Base-by-base conservation (phyloP, 768 basidiomycete genomes). In the Sporobolomyces roseus region DNA sequence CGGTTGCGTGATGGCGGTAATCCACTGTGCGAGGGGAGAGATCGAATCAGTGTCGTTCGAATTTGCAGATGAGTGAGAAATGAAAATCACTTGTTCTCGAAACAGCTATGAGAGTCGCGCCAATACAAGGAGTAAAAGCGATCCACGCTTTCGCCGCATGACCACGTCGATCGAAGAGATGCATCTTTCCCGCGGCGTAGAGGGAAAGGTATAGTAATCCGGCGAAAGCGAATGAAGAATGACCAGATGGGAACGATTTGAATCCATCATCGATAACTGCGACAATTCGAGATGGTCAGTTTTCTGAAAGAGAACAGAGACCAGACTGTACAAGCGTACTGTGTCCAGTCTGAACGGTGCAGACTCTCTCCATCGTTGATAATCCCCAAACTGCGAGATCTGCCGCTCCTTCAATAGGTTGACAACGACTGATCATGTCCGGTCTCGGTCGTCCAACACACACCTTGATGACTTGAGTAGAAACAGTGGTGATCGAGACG, bases 121-220 rank as follows among this genome's bases (percentile, higher is more conserved):
- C 92, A 36, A 85, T 79, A 52, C 94, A 83, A 3, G 94, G 96
- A 0, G 85, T 78, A 0, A 93, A 74, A 0, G 88, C 82, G 48
- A 93, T 78, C 93, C 93, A 99, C 19, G 89, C 87, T 78, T 92
- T 93, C 29, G 83, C 79, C 84, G 87, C 65, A 36, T 63, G 60
- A 29, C 76, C 66, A 51, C 75, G 60, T 49, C 81, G 82, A 77
- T 96, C 92, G 70, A 92, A 94, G 8, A 98, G 80, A 75, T 93
- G 93, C 74, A 94, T 80, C 78, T 98, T 97, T 3, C 93, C 96
- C 16, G 90, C 89, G 9, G 93, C 80, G 77, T 96, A 98, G 71
- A 90, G 87, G 2, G 88, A 81, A 46, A 98, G 81, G 79, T 93
- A 93, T 2, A 89, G 90, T 12, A 99, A 82, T 1, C 94, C 94